Evolutionary conservation across 768 basidiomycete species (phyloP), one percentile per base, ranked within the genome.

Genomic region (Aureoboletus auriporus): DNA sequence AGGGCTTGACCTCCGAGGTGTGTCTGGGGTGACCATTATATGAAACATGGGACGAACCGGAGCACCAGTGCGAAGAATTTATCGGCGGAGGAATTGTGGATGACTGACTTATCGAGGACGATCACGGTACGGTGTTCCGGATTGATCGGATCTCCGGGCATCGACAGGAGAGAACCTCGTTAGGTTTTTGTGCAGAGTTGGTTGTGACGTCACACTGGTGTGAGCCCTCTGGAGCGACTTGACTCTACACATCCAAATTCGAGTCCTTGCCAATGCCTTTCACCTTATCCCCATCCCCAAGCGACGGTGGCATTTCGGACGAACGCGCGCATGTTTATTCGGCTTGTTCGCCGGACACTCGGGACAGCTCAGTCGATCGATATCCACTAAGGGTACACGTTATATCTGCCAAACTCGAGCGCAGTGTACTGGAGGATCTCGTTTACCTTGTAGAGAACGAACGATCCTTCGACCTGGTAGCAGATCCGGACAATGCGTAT

Each of bases 401-500:
- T 47, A 54, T 74, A 47, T 52, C 59, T 35, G 62, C 63, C 5
- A 73, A 72, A 44, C 31, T 74, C 36, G 39, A 49, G 6, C 17
- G 59, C 17, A 37, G 29, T 4, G 46, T 23, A n/a, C 36, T 71
- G 28, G 56, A 53, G 4, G 44, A 57, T 41, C 61, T 72, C 14
- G 13, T 48, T 12, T n/a, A n/a, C 30, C 53, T 72, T 10, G 53
- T 64, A 34, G 66, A 67, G 39, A 47, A 12, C 33, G 38, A 27
- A 23, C 54, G 54, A 8, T 46, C 44, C 12, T 44, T 78, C 9
- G 61, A 71, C 44, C 59, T 77, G 28, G 74, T 74, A 47, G 52
- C 56, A 13, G 58, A 76, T 34, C 52, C 69, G 4, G 64, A 72
- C 13, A 73, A 78, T 10, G 82, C 86, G 5, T 78, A 89, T 44